Base-by-base conservation (phyloP, 1,284 basidiomycete species). In the Somion occarium region DNA sequence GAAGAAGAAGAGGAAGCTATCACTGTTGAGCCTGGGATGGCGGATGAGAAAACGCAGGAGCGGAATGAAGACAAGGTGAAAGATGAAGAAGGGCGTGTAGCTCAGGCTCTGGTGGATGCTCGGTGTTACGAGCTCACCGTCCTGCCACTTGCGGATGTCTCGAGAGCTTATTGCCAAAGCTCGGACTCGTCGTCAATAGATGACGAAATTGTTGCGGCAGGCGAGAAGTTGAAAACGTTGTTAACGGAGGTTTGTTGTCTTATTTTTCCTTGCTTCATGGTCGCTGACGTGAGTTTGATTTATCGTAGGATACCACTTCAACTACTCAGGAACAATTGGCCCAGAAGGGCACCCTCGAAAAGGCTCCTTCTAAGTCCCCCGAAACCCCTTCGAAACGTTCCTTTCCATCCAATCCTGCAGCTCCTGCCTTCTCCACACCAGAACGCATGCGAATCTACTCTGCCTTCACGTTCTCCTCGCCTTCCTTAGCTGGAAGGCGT, bases 391-490 rank as follows among this genome's bases (percentile, higher is more conserved):
- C 18, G 11, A 39, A 43, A 11, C n/a, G 53, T 3, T 46, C 58
- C n/a, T 39, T 48, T 11, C 26, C 39, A 30, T 30, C 26, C 48
- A 49, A 12, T 41, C 42, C 22, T 18, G 27, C 5, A 11, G 9
- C 15, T 11, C n/a, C 51, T 22, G 12, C 68, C 23, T 79, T 86
- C 56, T 80, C 82, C 12, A 88, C 87, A 1, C 85, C 85, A 1
- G 82, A 89, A 61, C 80, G 84, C 58, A 80, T 82, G 60, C 73
- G 73, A 52, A 80, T 83, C 52, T 86, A 85, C 62, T 74, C 83
- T n/a, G 73, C 82, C 1, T 89, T 89, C 63, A 89, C 86, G 3
- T 89, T 89, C 70, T 76, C 79, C 4, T 82, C 84, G 0, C 85
- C 86, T 2, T 83, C 83, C 1, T 79, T 79, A 11, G 72, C 78